Percentiles rank a stretch among this genome's conserved stretches.
Evolutionary conservation across 2,329 filamentous ascomycete genomes (phyloP).

Genomic region (Neonectria sp.): DNA sequence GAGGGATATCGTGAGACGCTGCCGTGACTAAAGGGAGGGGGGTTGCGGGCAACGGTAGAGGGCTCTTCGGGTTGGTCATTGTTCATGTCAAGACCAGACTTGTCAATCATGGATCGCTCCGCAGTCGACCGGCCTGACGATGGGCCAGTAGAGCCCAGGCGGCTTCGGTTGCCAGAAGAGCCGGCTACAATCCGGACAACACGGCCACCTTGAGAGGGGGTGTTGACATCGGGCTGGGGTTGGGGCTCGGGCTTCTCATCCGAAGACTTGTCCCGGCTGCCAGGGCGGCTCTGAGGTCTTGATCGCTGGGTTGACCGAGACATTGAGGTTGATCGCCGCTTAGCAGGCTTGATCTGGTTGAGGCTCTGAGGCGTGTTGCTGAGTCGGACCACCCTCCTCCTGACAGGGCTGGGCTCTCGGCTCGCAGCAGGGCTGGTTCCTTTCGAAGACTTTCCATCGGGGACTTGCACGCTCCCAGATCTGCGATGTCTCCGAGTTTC

Average conservation of each 20-base stretch:
- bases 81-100: conserved; percentile 58
- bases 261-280: conserved; percentile 58
- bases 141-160: conserved; percentile 54
- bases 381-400: conserved; percentile 71
- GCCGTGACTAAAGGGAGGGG: conserved; percentile 62
- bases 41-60: conserved; percentile 64
- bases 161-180: conserved; percentile 63
- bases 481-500: conserved; percentile 64
- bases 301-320: conserved; percentile 55
- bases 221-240: conserved; percentile 63
- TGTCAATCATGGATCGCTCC: conserved; percentile 54
- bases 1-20: conserved; percentile 69
- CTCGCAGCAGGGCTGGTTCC: conserved; percentile 62
- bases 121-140: conserved; percentile 54
- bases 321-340: conserved; percentile 67
- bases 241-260: conserved; percentile 57
- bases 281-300: conserved; percentile 55
- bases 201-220: conserved; percentile 66
- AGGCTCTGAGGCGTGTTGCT: conserved; percentile 66
- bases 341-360: conserved; percentile 57
- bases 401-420: conserved; percentile 66
- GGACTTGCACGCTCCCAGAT: conserved; percentile 63
- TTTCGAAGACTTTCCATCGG: conserved; percentile 55
- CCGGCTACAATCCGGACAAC: conserved; percentile 70
- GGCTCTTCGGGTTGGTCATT: conserved; percentile 63